phyloP scores from a whole-genome alignment of 306 rosid genomes.

The Sechiopsis laciniata region DNA sequence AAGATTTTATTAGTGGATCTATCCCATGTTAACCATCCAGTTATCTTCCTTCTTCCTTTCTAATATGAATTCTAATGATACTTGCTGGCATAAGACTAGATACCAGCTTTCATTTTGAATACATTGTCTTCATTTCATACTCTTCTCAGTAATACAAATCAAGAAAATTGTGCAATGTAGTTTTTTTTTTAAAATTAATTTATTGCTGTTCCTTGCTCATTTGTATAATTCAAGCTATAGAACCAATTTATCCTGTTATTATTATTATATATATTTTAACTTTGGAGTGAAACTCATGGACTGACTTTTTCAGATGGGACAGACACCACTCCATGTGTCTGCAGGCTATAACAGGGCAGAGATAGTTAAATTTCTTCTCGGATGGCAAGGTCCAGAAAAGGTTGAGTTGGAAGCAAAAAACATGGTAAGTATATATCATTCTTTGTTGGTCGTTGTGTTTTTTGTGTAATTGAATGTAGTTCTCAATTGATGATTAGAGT shows the following conservation, averaged over 20 bases:
- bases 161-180: background rate
- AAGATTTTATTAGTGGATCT: background rate
- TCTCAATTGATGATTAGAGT: background rate
- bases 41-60: background rate
- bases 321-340: constrained; percentile 86
- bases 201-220: background rate
- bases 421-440: constrained; percentile 48
- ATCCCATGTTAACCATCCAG: constrained; percentile 7
- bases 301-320: constrained; percentile 59
- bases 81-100: background rate
- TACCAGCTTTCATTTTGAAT: background rate
- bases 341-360: constrained; percentile 73
- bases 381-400: constrained; percentile 56
- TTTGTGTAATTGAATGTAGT: background rate
- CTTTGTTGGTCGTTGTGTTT: background rate
- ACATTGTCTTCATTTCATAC: background rate
- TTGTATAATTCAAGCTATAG: constrained; percentile 2
- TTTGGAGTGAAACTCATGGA: background rate
- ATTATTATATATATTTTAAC: background rate
- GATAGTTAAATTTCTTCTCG: constrained; percentile 76
- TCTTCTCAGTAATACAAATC: background rate
- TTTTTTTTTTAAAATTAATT: background rate
- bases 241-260: background rate
- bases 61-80: background rate
- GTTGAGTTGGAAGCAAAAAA: constrained; percentile 85